Evolutionary conservation across 2,329 filamentous ascomycete genomes (phyloP).

Genomic region (Westerdykella aurantiaca): DNA sequence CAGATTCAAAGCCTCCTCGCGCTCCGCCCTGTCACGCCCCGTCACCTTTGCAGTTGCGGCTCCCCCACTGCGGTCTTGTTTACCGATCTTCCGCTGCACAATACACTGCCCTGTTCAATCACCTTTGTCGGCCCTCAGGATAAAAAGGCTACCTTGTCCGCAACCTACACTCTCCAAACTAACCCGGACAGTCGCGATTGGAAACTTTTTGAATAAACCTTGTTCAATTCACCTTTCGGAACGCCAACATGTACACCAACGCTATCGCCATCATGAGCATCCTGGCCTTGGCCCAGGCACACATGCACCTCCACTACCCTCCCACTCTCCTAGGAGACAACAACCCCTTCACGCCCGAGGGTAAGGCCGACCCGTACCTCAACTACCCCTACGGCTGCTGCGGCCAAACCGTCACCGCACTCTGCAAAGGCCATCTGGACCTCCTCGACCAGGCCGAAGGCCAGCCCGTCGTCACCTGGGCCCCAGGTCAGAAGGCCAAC

Average conservation of each 20-base stretch:
- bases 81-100: constrained; percentile 3
- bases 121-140: constrained; percentile 4
- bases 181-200: neutral
- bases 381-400: constrained; percentile 45
- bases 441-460: constrained; percentile 42
- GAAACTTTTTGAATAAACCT: constrained; percentile 4
- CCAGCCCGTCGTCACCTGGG: constrained; percentile 40
- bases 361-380: constrained; percentile 33
- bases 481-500: constrained; percentile 38
- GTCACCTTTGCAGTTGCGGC: constrained; percentile 4
- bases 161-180: constrained; percentile 8
- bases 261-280: constrained; percentile 24
- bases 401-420: constrained; percentile 30
- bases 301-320: constrained; percentile 43
- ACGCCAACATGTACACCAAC: constrained; percentile 21
- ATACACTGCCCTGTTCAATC: neutral
- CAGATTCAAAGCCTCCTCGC: constrained; percentile 5
- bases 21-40: neutral
- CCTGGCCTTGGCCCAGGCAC: constrained; percentile 25
- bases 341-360: constrained; percentile 37
- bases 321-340: constrained; percentile 41
- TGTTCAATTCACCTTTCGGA: neutral
- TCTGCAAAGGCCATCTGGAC: constrained; percentile 42
- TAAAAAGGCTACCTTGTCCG: constrained; percentile 5
- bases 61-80: constrained; percentile 3